Conservation (phyloP, 2,329 filamentous ascomycete species). For the Trichoderma sp. region DNA sequence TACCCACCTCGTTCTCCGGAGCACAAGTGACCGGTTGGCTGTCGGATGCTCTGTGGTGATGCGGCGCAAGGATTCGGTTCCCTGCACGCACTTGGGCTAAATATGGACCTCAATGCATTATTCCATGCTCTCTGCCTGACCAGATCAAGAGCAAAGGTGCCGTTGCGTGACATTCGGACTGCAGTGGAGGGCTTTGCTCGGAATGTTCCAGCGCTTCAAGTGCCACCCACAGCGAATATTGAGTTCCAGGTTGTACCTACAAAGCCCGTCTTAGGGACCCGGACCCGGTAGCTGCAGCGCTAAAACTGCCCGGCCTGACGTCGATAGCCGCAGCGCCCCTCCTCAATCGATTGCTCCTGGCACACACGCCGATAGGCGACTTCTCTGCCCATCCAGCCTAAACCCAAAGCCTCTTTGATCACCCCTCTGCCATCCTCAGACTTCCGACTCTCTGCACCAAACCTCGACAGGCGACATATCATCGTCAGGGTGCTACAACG, state of each 20-base stretch:
- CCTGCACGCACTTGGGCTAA: neutral
- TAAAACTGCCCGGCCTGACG: constrained; percentile 1
- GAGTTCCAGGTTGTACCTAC: neutral
- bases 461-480: neutral
- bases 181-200: neutral
- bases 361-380: neutral
- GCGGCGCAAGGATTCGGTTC: neutral
- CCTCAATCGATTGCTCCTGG: neutral
- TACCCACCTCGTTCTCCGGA: neutral
- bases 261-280: neutral
- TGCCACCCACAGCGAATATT: neutral
- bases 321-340: neutral
- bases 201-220: neutral
- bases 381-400: neutral
- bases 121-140: neutral
- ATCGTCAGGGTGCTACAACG: neutral
- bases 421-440: neutral
- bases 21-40: neutral
- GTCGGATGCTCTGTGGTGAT: neutral
- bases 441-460: neutral
- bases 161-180: neutral
- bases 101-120: neutral
- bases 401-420: neutral
- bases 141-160: neutral
- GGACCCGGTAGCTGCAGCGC: neutral